Conservation (phyloP, 306 rosid species). For the Echinosophora koreensis region DNA sequence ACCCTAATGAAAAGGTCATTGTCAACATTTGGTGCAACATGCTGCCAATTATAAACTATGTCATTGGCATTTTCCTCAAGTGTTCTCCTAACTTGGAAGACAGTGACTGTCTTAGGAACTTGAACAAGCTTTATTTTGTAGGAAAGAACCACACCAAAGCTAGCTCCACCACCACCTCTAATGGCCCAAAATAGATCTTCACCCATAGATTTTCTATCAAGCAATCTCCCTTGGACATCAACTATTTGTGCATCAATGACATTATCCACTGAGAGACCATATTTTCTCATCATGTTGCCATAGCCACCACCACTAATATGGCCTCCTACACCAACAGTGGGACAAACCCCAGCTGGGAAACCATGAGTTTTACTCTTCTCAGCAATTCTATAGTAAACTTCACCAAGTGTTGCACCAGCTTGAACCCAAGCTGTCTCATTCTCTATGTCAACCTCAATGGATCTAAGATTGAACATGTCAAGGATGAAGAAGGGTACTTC, state of each 20-base stretch:
- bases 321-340: conserved; percentile 80
- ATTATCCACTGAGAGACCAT: conserved; percentile 70
- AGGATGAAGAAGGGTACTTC: conserved; percentile 68
- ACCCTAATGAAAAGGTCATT: conserved; percentile 62
- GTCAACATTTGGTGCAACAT: conserved; percentile 53
- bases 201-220: conserved; percentile 75
- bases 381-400: conserved; percentile 63
- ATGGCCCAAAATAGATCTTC: conserved; percentile 94
- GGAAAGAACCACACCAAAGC: conserved; percentile 71
- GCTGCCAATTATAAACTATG: conserved; percentile 72
- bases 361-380: conserved; percentile 66
- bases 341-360: conserved; percentile 84
- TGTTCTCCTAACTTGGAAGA: conserved; percentile 64
- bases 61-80: conserved; percentile 63
- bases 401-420: conserved; percentile 74
- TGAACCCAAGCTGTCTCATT: conserved; percentile 70
- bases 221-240: conserved; percentile 62
- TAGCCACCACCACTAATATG: conserved; percentile 85
- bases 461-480: conserved; percentile 70
- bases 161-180: conserved; percentile 83
- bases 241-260: conserved; percentile 65
- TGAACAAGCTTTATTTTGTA: conserved; percentile 68
- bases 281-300: conserved; percentile 79
- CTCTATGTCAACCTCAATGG: conserved; percentile 54
- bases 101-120: conserved; percentile 69